Evolutionary conservation across 192 early-diverging fungal genomes (phyloP), one percentile per base, ranked within the genome.

Genomic region (Coemansia sp.): DNA sequence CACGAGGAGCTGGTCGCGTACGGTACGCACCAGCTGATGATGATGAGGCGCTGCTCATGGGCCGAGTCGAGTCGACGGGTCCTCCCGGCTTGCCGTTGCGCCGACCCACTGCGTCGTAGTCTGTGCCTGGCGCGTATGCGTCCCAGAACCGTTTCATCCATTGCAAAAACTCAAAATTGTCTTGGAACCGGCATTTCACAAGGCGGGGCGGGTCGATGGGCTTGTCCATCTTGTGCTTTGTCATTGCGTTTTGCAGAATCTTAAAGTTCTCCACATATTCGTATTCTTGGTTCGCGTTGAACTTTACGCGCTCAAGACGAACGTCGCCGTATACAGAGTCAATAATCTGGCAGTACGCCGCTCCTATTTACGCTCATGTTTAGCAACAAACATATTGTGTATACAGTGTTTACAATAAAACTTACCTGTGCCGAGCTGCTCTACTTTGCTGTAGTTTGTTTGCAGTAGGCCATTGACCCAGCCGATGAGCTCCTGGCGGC

Each of bases 121-220:
- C 64, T 18, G 88, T 88, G n/a, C 90, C 89, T 20, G 93, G 88
- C 73, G 83, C 92, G 73, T 93, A 90, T 24, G 84, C 81, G 71
- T 98, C 94, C 95, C 94, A 96, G 77, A 85, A 94, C 62, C 87
- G 87, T 66, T 94, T 97, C 62, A 95, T 61, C 93, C 94, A 98
- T 68, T 98, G 97, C 71, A 97, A 71, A 70, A 98, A 96, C 85
- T 97, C 95, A 57, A 98, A 86, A 74, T 98, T 98, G 82, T 98
- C 97, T 85, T 97, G 95, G 71, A 98, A 94, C 58, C 91, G 93
- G 83, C 94, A 94, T 75, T 96, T 99, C 73, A 92, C 85, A 54
- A 99, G 82, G 11, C 90, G 82, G 29, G 96, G 89, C 11, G 95
- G 93, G 38, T 94, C 93, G 51, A 99, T 89, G 24, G 82, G 82